These are phyloP conservation scores for Gossypium davidsonii DNA, from an alignment of 441 rosid genomes.

Conservation along the genomic window DNA sequence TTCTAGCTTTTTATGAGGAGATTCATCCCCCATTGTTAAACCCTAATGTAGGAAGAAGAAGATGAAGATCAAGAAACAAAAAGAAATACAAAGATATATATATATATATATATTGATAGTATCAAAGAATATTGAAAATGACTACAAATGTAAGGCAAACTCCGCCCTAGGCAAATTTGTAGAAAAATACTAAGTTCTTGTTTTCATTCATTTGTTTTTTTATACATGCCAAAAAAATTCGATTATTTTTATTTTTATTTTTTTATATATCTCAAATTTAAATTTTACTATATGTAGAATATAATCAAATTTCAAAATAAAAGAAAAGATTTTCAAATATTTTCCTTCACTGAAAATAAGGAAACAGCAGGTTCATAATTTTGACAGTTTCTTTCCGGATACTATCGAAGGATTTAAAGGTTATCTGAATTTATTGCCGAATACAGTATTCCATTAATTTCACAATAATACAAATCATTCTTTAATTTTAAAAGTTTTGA, in stretches of 20 bases:
- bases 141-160: conserved; percentile 13
- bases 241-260: not conserved
- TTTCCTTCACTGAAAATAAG: no score
- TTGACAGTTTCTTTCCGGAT: no score
- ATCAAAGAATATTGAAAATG: conserved; percentile 17
- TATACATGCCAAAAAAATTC: not conserved
- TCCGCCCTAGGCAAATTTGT: conserved; percentile 12
- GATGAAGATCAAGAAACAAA: not conserved
- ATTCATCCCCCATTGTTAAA: conserved; percentile 26
- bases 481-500: no score
- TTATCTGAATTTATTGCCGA: no score
- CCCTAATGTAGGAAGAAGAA: not conserved
- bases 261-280: not conserved
- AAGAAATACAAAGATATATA: not conserved
- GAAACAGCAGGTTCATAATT: no score
- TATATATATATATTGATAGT: not conserved
- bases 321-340: no score
- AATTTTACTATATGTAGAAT: no score
- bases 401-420: no score
- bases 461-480: no score
- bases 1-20: conserved; percentile 9
- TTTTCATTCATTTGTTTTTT: not conserved
- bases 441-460: no score
- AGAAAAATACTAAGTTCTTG: not conserved
- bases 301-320: no score